Conservation (phyloP, 2,329 filamentous ascomycete genomes). For the Nigrograna mackinnonii region DNA sequence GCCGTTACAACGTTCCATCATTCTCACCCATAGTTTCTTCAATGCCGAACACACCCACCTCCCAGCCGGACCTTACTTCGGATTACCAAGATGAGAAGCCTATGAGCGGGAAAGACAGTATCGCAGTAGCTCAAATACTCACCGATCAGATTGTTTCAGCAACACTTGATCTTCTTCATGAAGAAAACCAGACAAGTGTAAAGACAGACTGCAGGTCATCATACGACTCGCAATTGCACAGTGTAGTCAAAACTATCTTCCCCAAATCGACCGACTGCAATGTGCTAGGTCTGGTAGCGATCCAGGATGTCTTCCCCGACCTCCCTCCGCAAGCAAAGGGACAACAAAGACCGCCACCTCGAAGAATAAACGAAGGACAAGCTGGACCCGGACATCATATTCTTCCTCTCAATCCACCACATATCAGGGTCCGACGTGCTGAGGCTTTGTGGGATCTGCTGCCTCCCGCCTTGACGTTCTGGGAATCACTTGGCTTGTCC, state of each 20-base stretch:
- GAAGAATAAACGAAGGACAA: slow-evolving; percentile 32
- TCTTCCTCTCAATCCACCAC: slow-evolving; percentile 64
- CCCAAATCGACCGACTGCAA: slow-evolving; percentile 36
- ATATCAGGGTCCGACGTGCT: slow-evolving; percentile 72
- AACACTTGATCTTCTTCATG: slow-evolving; percentile 37
- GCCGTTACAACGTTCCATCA: slow-evolving; percentile 31
- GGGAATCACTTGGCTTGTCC: slow-evolving; percentile 77
- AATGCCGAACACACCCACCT: slow-evolving; percentile 37
- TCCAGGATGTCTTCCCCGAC: slow-evolving; percentile 53
- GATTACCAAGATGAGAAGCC: slow-evolving; percentile 31
- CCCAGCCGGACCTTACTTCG: slow-evolving; percentile 28
- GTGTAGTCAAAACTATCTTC: slow-evolving; percentile 30
- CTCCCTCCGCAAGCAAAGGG: slow-evolving; percentile 34
- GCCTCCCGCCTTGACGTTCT: slow-evolving; percentile 75
- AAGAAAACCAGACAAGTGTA: slow-evolving; percentile 18
- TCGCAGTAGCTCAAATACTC: slow-evolving; percentile 71
- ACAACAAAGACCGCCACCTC: slow-evolving; percentile 34
- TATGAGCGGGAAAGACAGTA: slow-evolving; percentile 60
- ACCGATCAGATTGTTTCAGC: slow-evolving; percentile 69
- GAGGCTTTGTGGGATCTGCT: slow-evolving; percentile 73
- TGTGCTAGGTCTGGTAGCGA: slow-evolving; percentile 26
- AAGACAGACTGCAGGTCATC: no score
- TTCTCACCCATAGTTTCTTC: slow-evolving; percentile 25
- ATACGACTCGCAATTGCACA: slow-evolving; percentile 26
- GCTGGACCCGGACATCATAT: slow-evolving; percentile 32